Evolutionary conservation across 2,329 filamentous ascomycete species (phyloP).

Genomic region (Fusarium luffae): DNA sequence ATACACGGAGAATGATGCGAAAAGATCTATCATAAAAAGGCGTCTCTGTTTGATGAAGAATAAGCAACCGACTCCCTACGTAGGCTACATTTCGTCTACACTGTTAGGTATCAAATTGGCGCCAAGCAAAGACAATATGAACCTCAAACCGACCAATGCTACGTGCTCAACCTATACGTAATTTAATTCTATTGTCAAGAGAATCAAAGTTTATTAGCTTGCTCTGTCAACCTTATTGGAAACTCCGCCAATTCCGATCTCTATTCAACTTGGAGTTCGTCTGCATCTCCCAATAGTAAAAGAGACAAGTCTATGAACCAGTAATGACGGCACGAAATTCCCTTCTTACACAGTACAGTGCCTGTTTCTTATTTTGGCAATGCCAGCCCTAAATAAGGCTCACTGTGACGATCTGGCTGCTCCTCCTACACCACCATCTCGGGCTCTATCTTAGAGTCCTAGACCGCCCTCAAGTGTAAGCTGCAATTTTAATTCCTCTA

Average conservation of each 20-base stretch:
- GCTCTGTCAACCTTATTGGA: conserved; percentile 11
- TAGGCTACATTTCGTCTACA: background rate
- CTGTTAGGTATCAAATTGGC: background rate
- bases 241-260: conserved; percentile 17
- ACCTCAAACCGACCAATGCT: background rate
- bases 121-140: background rate
- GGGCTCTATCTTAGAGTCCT: background rate
- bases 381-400: conserved; percentile 32
- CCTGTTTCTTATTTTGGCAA: conserved; percentile 17
- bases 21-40: background rate
- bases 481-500: conserved; percentile 2
- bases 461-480: background rate
- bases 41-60: background rate
- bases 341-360: conserved; percentile 11
- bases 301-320: background rate
- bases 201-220: conserved; percentile 9
- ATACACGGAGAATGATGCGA: background rate
- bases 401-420: conserved; percentile 25
- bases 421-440: conserved; percentile 11
- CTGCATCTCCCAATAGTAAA: background rate
- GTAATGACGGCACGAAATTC: background rate
- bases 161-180: background rate
- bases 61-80: background rate
- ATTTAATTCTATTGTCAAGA: conserved; percentile 2
- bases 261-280: conserved; percentile 5